phyloP scores from a whole-genome alignment of 164 flowering plant species.

The Macadamia tetraphylla region DNA sequence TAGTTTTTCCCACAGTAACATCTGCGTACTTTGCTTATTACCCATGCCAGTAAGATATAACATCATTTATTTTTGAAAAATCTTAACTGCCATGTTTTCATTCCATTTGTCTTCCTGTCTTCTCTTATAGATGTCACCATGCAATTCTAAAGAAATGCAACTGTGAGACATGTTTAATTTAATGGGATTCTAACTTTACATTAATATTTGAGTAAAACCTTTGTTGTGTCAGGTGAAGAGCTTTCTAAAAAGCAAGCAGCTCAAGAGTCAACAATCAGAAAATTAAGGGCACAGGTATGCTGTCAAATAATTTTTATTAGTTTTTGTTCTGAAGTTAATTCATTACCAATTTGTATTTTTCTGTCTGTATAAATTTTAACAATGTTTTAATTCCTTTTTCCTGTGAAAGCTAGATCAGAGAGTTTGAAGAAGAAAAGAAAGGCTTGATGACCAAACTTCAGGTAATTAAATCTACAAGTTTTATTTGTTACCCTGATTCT shows the following conservation, averaged over 20 bases:
- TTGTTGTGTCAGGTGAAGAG: conserved; percentile 67
- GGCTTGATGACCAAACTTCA: conserved; percentile 81
- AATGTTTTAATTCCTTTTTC: background rate
- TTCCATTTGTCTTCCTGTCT: background rate
- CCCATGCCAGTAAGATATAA: too few species aligned
- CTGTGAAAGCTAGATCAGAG: conserved; percentile 74
- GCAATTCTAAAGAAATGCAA: background rate
- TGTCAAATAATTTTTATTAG: background rate
- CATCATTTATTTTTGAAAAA: too few species aligned
- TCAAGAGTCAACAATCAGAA: conserved; percentile 87
- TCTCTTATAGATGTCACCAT: background rate
- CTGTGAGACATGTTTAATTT: background rate
- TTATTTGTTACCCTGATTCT: background rate
- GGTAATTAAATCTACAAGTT: conserved; percentile 36
- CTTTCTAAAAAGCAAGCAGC: conserved; percentile 99
- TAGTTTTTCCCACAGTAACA: too few species aligned
- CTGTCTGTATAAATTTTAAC: background rate
- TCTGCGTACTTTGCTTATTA: too few species aligned
- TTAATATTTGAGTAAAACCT: conserved; percentile 5
- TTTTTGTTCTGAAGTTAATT: conserved; percentile 5
- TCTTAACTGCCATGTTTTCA: too few species aligned
- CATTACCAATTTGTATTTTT: background rate
- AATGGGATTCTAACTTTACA: background rate
- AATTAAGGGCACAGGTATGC: conserved; percentile 92
- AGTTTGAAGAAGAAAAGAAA: conserved; percentile 98